Base-by-base conservation (phyloP, 176 grass and related monocot genomes). In the Phoenix roebelenii region DNA sequence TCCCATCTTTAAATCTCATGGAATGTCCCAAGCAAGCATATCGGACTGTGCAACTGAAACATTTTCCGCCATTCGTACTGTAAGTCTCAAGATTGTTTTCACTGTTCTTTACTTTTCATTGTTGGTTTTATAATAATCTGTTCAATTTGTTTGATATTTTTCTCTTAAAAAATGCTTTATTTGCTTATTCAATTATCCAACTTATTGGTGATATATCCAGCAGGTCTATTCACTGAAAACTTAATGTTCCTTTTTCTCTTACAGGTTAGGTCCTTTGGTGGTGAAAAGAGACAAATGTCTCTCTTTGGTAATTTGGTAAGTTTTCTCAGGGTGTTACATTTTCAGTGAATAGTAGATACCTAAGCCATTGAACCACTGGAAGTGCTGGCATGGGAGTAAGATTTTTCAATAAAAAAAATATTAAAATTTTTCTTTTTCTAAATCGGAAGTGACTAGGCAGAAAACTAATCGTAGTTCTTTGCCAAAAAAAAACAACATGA, bases 21-120 rank as follows among this genome's bases (percentile, higher is more conserved):
- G 80, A 82, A 87, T 80, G 16, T 78, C 81, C 60, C 87, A 96
- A 90, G 92, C 83, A 64, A 80, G 24, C 35, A 90, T 96, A 82
- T 87, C 92, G 82, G 92, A 96, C 69, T 90, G 78, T 61, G 87
- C 75, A 65, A 79, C 75, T 62, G 92, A 96, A 76, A 90, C 92
- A 65, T 96, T 96, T 82, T 90, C 87, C 70, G 83, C 87, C 66
- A 96, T 96, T 64, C 83, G 83, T 68, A 96, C 87, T 56, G 92
- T 96, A 85, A 80, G 83, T 85, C 44, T 48, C 15, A 73, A 15
- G 12, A 22, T 22, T 55, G 16, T 68, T 22, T 20, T 56, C 16
- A 3, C 17, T 4, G 15, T 65, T 3, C 7, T 23, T 64, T 30
- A 39, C 22, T 68, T 68, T 14, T 44, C 35, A 44, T 12, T 44